Base-by-base conservation (phyloP, 495 filamentous ascomycete genomes). In the Podospora conica region DNA sequence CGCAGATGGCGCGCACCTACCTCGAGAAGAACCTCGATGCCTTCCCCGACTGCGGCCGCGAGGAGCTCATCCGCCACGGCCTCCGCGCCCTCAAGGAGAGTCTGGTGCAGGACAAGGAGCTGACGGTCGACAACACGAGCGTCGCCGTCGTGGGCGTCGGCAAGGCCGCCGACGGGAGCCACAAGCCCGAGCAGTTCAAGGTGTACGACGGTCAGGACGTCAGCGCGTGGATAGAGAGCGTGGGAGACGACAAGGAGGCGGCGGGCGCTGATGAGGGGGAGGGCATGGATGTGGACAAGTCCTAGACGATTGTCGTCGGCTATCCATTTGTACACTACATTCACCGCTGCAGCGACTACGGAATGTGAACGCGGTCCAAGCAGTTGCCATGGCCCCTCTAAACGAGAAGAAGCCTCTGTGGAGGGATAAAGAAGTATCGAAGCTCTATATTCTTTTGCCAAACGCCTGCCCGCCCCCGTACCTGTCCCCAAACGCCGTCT, bases 1-100 rank as follows among this genome's bases (percentile, higher is more conserved):
- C 90, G 69, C 95, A 98, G 83, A 97, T 96, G 90, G 96, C 95
- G 5, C 84, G 95, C 66, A 98, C 95, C 60, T 98, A 98, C 79
- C 79, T 98, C 60, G 95, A 98, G 84, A 84, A 92, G 77, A 89
- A 96, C 78, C 80, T 96, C 56, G 93, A 95, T 55, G 79, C 87
- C 72, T 97, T 98, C 77, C 79, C 82, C 68, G 83, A 83, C 62
- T 85, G 86, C 68, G 82, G 78, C 55, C 85, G 90, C 65, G 94
- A 97, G 72, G 91, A 96, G 80, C 82, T 98, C 70, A 86, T 98
- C 69, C 86, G 83, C 72, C 96, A 98, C 82, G 96, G 93, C 27
- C 79, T 98, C 75, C 85, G 83, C 75, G 95, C 95, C 61, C 81
- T 98, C 74, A 97, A 96, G 86, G 95, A 98, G 84, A 96, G 90